Evolutionary conservation across 306 rosid species (phyloP).

Genomic region (Notholithocarpus densiflorus): DNA sequence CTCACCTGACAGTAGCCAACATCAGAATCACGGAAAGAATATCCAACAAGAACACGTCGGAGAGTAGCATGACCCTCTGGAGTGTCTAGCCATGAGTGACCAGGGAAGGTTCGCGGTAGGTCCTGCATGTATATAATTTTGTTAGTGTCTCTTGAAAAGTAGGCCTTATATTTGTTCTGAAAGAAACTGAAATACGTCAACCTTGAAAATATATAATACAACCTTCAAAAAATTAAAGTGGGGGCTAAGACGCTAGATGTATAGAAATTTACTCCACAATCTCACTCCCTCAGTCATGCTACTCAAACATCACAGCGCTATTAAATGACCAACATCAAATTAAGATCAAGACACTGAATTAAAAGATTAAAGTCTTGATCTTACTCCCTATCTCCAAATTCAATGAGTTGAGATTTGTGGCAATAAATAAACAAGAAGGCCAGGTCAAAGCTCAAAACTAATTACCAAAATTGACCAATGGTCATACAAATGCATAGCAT

Average conservation of each 20-base stretch:
- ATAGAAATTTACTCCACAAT: not conserved
- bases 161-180: not conserved
- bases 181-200: not conserved
- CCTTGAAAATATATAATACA: not conserved
- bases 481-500: constrained; percentile 3
- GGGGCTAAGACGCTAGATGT: not conserved
- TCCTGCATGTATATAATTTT: constrained; percentile 49
- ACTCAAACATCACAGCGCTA: not conserved
- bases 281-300: not conserved
- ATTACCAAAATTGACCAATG: constrained; percentile 7
- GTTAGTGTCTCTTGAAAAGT: not conserved
- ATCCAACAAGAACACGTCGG: constrained; percentile 89
- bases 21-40: constrained; percentile 99
- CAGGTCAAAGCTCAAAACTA: constrained; percentile 3
- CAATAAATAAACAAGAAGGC: not conserved
- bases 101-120: constrained; percentile 93
- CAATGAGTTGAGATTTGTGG: constrained; percentile 9
- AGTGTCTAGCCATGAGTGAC: constrained; percentile 98
- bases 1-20: constrained; percentile 98
- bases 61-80: constrained; percentile 92
- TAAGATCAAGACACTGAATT: not conserved
- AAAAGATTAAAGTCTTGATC: not conserved
- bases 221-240: not conserved
- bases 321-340: not conserved
- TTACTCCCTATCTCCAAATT: constrained; percentile 7